Evolutionary conservation across 495 filamentous ascomycete genomes (phyloP), one percentile per base, ranked within the genome.

Genomic region (Geopyxis carbonaria): DNA sequence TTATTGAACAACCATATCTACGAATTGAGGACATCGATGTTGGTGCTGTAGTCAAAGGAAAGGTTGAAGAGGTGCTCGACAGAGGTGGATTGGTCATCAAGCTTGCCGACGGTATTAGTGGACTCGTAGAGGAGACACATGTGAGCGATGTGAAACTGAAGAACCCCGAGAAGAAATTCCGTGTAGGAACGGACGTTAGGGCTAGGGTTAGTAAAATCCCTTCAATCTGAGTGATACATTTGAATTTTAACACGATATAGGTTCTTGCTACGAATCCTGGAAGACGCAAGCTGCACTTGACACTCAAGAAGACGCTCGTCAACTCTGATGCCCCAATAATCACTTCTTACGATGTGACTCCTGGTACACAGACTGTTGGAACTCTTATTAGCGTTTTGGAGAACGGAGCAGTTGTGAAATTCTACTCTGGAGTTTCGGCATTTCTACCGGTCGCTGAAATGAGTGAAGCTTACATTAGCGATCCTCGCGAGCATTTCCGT

Each of bases 81-180:
- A 40, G 42, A 30, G 75, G 72, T 41, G 83, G 81, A 40, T 51
- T 95, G 13, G 70, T 94, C 20, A 71, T 97, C 35, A 78, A 74
- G 34, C 57, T 95, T 30, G 74, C 83, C 20, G 83, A 93, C 29
- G 77, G 82, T 22, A 85, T 94, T 43, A 75, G 72, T 31, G 89
- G 84, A 24, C 63, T 92, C 35, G 86, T 94, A 3, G 74, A 84
- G 2, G 80, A 85, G 40, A 74, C 76, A 59, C 89, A 97, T 53
- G 64, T 97, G 48, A 73, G 85, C 28, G 89, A 97, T 59, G 69
- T 86, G 15, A 72, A 70, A 38, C 66, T 97, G 22, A 79, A 89
- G 51, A 80, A 92, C 53, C 89, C 89, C 9, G 89, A 97, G 59
- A 85, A 80, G 61, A 95, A 92, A 55, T 97, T 94, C 64, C 73